A percentile compares a stretch with the other conserved stretches of the same genome.
These are phyloP conservation scores for Gigaspora rosea DNA, from an alignment of 192 early-diverging fungal species.

Conservation along the genomic window DNA sequence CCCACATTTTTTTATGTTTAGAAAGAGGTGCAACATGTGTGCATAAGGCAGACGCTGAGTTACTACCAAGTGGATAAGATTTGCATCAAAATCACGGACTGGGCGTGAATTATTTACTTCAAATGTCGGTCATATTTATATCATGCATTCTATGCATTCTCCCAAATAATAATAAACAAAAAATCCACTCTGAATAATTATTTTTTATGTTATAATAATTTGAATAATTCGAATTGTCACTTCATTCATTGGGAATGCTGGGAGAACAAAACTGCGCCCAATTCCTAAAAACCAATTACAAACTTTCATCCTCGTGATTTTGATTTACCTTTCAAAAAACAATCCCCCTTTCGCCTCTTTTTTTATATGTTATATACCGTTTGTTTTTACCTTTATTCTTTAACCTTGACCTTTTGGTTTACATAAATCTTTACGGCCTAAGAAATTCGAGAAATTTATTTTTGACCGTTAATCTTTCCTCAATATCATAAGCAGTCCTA, in stretches of 20 bases:
- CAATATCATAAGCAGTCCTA: too few relatives aligned
- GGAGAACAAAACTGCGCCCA: background rate
- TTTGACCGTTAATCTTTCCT: too few relatives aligned
- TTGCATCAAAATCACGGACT: conserved; percentile 15
- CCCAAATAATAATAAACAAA: conserved; percentile 12
- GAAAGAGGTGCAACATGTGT: background rate
- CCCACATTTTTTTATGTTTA: too few relatives aligned
- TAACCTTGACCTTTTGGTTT: too few relatives aligned
- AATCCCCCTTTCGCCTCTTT: too few relatives aligned
- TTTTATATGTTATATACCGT: too few relatives aligned
- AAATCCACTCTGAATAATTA: background rate
- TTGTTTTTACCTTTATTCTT: too few relatives aligned
- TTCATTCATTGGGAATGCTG: background rate
- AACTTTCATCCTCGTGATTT: too few relatives aligned
- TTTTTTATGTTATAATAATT: background rate
- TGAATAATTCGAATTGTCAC: background rate
- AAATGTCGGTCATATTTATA: conserved; percentile 9
- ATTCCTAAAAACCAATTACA: too few relatives aligned
- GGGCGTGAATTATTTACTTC: conserved; percentile 13
- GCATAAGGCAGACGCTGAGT: background rate
- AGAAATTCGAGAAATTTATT: too few relatives aligned
- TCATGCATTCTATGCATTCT: background rate
- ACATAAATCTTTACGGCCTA: too few relatives aligned
- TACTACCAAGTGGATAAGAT: background rate
- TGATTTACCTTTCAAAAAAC: too few relatives aligned